phyloP scores from a whole-genome alignment of 2,329 filamentous ascomycete genomes.

The Hymenotorrendiella dingleyae region DNA sequence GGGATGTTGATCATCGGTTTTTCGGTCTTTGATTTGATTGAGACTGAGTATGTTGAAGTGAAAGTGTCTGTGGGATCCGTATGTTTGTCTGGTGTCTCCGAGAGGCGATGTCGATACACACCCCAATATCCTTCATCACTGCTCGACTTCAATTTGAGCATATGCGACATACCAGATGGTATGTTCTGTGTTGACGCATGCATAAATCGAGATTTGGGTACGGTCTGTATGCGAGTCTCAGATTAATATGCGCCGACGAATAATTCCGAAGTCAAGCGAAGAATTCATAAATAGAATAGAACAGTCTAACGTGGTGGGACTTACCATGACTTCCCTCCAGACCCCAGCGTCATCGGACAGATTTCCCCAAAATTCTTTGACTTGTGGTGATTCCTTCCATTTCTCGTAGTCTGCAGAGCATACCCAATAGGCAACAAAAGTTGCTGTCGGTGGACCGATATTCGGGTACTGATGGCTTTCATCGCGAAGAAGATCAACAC shows the following conservation, averaged over 20 bases:
- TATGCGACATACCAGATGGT: conserved; percentile 11
- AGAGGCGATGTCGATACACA: conserved; percentile 17
- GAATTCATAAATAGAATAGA: too few relatives aligned
- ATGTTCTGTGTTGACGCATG: conserved; percentile 13
- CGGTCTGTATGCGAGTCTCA: too few relatives aligned
- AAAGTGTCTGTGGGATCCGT: conserved; percentile 14
- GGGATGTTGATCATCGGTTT: conserved; percentile 7
- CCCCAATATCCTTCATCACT: conserved; percentile 18
- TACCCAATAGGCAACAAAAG: conserved; percentile 14
- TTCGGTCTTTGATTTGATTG: conserved; percentile 1
- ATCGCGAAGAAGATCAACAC: conserved; percentile 10
- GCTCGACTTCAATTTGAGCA: conserved; percentile 11
- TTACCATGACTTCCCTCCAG: conserved; percentile 19
- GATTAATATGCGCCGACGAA: too few relatives aligned
- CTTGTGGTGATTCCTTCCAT: conserved; percentile 4
- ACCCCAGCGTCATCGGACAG: conserved; percentile 17
- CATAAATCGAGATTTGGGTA: conserved; percentile 16
- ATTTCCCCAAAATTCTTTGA: conserved; percentile 13
- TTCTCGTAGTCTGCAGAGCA: conserved; percentile 23
- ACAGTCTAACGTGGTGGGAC: too few relatives aligned
- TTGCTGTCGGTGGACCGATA: conserved; percentile 4
- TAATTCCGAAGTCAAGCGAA: too few relatives aligned
- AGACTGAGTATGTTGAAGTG: conserved; percentile 11
- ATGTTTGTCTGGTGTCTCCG: conserved; percentile 10
- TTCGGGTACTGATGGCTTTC: conserved; percentile 8